Evolutionary conservation across 257 asterid genomes (phyloP).

Genomic region (Nicotiana sylvestris): DNA sequence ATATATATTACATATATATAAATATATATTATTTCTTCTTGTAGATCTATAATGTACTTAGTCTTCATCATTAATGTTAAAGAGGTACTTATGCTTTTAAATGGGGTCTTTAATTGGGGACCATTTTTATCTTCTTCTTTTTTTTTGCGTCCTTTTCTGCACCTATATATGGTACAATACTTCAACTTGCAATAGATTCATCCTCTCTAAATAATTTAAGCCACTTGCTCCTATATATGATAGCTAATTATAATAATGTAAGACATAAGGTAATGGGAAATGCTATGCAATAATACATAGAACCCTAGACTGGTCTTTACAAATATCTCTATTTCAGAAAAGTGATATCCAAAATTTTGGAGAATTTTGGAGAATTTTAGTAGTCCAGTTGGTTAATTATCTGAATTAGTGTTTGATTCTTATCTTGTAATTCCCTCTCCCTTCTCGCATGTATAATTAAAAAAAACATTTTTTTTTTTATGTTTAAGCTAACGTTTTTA

Average conservation of each 20-base stretch:
- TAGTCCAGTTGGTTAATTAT: too few species aligned
- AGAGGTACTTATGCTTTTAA: background rate
- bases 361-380: too few species aligned
- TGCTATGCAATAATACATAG: background rate
- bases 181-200: background rate
- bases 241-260: background rate
- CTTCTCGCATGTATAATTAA: too few species aligned
- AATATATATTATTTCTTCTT: too few species aligned
- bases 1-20: too few species aligned
- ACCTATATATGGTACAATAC: background rate
- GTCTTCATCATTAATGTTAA: background rate
- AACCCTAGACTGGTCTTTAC: background rate
- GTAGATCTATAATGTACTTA: too few species aligned
- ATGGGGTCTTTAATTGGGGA: background rate
- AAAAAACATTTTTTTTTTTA: too few species aligned
- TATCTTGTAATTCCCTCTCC: too few species aligned
- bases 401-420: too few species aligned
- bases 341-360: too few species aligned
- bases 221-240: slow-evolving; percentile 6
- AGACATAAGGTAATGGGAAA: background rate
- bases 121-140: background rate
- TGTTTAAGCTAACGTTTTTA: too few species aligned
- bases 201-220: background rate
- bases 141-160: background rate
- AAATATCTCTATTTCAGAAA: background rate